A percentile compares a stretch with the other conserved stretches of the same genome.
Evolutionary conservation across 345 rosid species (phyloP).

Genomic region (Arabidopsis suecica): DNA sequence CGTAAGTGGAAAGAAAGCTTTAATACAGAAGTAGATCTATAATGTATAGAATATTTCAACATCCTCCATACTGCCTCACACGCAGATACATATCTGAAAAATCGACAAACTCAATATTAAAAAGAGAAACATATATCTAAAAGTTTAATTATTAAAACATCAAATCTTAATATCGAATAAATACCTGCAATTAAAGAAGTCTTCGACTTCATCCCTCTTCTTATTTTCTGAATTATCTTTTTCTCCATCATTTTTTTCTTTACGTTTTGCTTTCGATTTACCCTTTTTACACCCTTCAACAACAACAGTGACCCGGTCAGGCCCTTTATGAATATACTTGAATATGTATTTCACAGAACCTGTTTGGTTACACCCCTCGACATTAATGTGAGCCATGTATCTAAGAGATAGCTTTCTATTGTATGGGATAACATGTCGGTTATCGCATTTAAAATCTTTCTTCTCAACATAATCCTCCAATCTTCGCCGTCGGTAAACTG

Average conservation of each 20-base stretch:
- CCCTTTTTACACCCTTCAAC: not conserved
- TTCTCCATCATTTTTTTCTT: no score
- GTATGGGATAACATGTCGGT: not conserved
- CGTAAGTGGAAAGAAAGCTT: not conserved
- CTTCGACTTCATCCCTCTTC: no score
- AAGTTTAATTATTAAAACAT: no score
- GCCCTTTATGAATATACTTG: not conserved
- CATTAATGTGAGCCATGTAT: not conserved
- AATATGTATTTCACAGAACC: not conserved
- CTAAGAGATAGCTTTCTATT: not conserved
- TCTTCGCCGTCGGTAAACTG: not conserved
- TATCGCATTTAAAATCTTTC: not conserved
- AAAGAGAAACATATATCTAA: no score
- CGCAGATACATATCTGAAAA: not conserved
- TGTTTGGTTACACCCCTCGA: not conserved
- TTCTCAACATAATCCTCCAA: not conserved
- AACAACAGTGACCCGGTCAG: not conserved
- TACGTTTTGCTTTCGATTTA: no score
- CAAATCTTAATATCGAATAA: no score
- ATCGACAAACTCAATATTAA: no score
- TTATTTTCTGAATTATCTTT: no score
- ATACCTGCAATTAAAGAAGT: no score
- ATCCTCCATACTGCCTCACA: not conserved
- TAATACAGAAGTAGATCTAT: not conserved
- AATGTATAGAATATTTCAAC: not conserved